These are phyloP conservation scores for Mucor racemosus DNA, from an alignment of 371 early-diverging fungal genomes.

Conservation along the genomic window DNA sequence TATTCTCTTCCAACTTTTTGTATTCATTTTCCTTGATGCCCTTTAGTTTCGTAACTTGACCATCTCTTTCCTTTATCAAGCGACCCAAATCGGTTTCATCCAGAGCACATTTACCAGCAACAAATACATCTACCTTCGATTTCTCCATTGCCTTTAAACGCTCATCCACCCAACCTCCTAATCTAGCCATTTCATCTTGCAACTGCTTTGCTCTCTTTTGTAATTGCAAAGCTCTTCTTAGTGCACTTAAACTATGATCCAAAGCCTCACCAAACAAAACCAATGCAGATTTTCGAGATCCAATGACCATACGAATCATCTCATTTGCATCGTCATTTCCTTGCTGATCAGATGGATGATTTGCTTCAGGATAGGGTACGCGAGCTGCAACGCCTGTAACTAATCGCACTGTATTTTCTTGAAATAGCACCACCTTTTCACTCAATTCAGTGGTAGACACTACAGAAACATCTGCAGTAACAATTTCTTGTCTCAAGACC, in stretches of 20 bases:
- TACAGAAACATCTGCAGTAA: constrained; percentile 20
- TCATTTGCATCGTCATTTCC: constrained; percentile 46
- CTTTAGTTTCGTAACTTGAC: constrained; percentile 32
- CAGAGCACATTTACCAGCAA: constrained; percentile 33
- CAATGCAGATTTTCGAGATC: constrained; percentile 36
- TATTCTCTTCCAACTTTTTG: constrained; percentile 25
- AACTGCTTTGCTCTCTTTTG: constrained; percentile 36
- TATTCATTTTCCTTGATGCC: constrained; percentile 36
- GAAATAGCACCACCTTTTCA: constrained; percentile 35
- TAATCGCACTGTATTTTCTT: constrained; percentile 38
- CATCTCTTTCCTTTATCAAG: constrained; percentile 38
- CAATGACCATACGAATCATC: constrained; percentile 35
- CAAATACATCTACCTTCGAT: constrained; percentile 34
- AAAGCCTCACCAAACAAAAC: constrained; percentile 42
- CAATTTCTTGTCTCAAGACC: constrained; percentile 28
- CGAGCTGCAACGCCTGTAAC: constrained; percentile 34
- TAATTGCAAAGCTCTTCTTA: constrained; percentile 40
- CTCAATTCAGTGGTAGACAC: constrained; percentile 18
- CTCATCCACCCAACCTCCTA: constrained; percentile 41
- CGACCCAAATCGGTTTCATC: constrained; percentile 34
- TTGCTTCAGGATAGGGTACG: constrained; percentile 43
- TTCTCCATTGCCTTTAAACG: constrained; percentile 28
- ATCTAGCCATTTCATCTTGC: constrained; percentile 38
- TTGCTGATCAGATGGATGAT: constrained; percentile 27
- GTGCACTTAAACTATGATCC: constrained; percentile 42